These are phyloP conservation scores for Sonneratia caseolaris DNA, from an alignment of 345 rosid genomes.

Conservation along the genomic window DNA sequence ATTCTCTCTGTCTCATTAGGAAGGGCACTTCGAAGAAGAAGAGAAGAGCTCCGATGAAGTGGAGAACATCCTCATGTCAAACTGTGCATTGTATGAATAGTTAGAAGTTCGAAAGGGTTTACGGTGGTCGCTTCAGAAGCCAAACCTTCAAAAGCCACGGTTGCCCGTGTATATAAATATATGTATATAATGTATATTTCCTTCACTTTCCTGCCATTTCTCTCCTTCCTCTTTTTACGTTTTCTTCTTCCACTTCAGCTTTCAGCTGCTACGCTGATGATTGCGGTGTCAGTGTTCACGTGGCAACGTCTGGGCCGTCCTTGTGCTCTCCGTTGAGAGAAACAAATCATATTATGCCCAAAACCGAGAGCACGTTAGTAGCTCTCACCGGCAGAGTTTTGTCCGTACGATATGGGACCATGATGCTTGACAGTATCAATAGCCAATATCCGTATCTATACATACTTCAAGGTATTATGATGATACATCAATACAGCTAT, in stretches of 20 bases:
- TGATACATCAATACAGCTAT: conserved; percentile 37
- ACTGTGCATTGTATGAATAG: too few relatives aligned
- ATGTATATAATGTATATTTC: too few relatives aligned
- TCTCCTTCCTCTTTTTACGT: too few relatives aligned
- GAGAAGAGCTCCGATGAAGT: too few relatives aligned
- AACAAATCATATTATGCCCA: too few relatives aligned
- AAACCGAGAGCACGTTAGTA: too few relatives aligned
- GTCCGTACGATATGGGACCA: neutral
- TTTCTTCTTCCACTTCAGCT: neutral
- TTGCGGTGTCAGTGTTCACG: neutral
- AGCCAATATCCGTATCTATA: too few relatives aligned
- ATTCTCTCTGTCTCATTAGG: neutral
- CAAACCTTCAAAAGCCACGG: neutral
- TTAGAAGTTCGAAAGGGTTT: neutral
- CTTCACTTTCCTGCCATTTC: neutral
- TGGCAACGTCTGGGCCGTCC: too few relatives aligned
- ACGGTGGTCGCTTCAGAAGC: neutral
- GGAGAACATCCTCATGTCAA: too few relatives aligned
- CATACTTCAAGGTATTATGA: conserved; percentile 6
- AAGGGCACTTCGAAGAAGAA: neutral
- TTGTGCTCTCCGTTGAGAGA: too few relatives aligned
- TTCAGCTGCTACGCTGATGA: neutral
- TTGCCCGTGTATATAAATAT: too few relatives aligned
- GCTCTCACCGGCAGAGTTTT: neutral
- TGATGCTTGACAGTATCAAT: neutral